Evolutionary conservation across 495 filamentous ascomycete species (phyloP).

Genomic region (Trichocladium antarcticum): DNA sequence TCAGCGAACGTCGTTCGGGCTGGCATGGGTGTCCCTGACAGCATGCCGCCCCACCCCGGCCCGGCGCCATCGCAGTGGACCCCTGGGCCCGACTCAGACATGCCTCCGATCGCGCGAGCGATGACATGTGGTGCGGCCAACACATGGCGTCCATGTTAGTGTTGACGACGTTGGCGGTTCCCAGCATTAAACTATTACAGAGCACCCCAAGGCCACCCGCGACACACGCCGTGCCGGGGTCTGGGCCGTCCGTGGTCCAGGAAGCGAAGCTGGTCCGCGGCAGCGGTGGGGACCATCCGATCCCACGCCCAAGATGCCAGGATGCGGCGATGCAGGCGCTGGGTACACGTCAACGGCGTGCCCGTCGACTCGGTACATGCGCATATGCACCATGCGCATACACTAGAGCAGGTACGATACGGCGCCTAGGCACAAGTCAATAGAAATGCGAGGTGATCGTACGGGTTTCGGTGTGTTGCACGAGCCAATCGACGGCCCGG

Average conservation of each 20-base stretch:
- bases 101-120: slow-evolving; percentile 6
- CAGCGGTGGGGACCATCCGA: slow-evolving; percentile 5
- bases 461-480: not conserved
- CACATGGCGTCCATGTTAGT: too few species aligned
- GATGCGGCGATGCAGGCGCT: slow-evolving; percentile 6
- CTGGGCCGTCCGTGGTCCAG: slow-evolving; percentile 6
- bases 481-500: not conserved
- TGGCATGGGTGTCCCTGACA: slow-evolving; percentile 3
- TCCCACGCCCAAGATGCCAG: slow-evolving; percentile 5
- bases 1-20: not conserved
- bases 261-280: slow-evolving; percentile 9
- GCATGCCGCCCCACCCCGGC: slow-evolving; percentile 3
- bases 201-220: too few species aligned
- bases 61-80: slow-evolving; percentile 2
- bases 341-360: slow-evolving; percentile 3
- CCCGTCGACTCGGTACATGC: slow-evolving; percentile 11
- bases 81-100: slow-evolving; percentile 6
- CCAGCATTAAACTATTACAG: not conserved
- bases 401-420: too few species aligned
- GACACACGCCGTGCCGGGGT: slow-evolving; percentile 8
- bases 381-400: too few species aligned
- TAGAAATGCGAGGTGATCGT: too few species aligned
- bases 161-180: not conserved
- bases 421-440: too few species aligned
- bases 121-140: too few species aligned